A percentile compares a stretch with the other conserved stretches of the same genome.
Conservation (phyloP, 2,329 filamentous ascomycete genomes). For the Cordyceps cateniannulata region DNA sequence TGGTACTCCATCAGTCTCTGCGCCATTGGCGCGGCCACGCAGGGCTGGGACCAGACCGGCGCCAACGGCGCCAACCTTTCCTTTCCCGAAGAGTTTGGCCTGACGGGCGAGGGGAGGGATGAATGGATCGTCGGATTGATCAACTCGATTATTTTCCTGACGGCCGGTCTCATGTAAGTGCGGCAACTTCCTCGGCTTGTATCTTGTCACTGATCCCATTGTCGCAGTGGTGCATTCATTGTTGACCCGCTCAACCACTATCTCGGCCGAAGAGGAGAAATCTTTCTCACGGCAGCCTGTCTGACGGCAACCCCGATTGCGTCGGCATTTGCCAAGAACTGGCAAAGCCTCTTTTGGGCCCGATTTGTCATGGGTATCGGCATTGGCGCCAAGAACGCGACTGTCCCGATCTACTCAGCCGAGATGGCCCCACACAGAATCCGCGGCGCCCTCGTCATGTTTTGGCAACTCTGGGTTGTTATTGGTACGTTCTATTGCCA, state of each 20-base stretch:
- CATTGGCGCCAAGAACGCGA: conserved; percentile 58
- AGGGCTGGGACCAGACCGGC: conserved; percentile 60
- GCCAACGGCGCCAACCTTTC: conserved; percentile 55
- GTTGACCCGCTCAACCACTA: conserved; percentile 49
- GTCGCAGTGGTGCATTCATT: conserved; percentile 23
- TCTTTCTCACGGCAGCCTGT: conserved; percentile 52
- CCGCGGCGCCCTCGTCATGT: conserved; percentile 71
- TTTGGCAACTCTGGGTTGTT: conserved; percentile 49
- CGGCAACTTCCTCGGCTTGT: not conserved
- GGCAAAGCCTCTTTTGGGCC: conserved; percentile 59
- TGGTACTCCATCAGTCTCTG: conserved; percentile 44
- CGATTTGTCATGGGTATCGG: conserved; percentile 63
- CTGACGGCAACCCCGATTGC: conserved; percentile 47
- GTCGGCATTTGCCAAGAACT: conserved; percentile 53
- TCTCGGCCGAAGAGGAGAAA: conserved; percentile 60
- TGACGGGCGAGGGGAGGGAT: conserved; percentile 32
- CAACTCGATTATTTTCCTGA: conserved; percentile 30
- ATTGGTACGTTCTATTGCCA: conserved; percentile 16
- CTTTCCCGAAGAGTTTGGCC: conserved; percentile 41
- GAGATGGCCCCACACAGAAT: conserved; percentile 62
- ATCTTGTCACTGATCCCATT: not conserved
- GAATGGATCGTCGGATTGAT: conserved; percentile 34
- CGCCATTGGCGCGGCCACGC: conserved; percentile 49
- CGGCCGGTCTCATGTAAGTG: conserved; percentile 50
- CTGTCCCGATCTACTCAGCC: conserved; percentile 65